These are phyloP conservation scores for Penstemon barbatus DNA, from an alignment of 257 asterid genomes.

Conservation along the genomic window DNA sequence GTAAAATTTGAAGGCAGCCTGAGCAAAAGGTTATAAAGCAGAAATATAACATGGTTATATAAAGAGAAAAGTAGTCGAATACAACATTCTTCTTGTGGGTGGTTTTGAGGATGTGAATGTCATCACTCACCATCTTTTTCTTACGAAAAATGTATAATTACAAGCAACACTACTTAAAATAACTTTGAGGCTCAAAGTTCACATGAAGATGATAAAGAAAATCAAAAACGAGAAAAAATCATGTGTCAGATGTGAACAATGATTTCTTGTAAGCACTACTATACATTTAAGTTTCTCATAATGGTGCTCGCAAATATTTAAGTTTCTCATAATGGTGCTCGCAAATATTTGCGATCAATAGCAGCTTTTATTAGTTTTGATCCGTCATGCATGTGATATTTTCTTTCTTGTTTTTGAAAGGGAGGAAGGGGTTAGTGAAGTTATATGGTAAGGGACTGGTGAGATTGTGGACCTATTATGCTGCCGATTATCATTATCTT, in stretches of 20 bases:
- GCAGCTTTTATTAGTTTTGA: constrained; percentile 13
- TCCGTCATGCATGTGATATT: constrained; percentile 3
- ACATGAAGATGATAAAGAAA: not conserved
- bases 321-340: no score
- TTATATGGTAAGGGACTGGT: not conserved
- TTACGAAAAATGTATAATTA: not conserved
- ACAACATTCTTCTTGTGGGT: constrained; percentile 12
- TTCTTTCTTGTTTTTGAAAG: not conserved
- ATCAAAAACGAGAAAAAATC: not conserved
- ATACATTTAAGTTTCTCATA: constrained; percentile 8
- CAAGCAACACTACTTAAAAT: not conserved
- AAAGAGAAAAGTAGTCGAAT: constrained; percentile 4
- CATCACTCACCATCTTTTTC: not conserved
- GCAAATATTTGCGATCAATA: constrained; percentile 1
- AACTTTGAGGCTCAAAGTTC: not conserved
- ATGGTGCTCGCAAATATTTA: no score
- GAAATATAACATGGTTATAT: not conserved
- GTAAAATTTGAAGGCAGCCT: not conserved
- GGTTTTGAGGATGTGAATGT: constrained; percentile 1
- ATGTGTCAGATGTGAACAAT: constrained; percentile 6
- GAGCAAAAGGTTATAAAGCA: constrained; percentile 1
- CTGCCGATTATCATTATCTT: constrained; percentile 2
- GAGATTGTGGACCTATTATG: constrained; percentile 4
- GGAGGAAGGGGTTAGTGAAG: not conserved
- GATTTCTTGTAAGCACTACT: not conserved